Conservation (phyloP, 1,284 basidiomycete species). For the Cryptococcus maquisensis region DNA sequence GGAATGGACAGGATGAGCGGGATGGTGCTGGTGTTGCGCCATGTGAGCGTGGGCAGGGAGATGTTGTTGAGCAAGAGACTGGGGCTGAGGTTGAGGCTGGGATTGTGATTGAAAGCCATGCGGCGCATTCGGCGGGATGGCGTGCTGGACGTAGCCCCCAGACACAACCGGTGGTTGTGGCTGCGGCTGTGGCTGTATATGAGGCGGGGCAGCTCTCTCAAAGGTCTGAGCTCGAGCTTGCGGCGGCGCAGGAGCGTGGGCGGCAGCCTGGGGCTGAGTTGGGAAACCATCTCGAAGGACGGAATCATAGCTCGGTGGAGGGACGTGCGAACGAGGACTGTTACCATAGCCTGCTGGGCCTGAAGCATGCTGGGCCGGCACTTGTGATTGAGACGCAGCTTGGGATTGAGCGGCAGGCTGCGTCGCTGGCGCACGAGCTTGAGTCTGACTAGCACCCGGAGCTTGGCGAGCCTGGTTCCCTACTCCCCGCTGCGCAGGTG, state of each 20-base stretch:
- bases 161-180: neutral
- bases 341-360: neutral
- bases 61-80: neutral
- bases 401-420: slow-evolving; percentile 4
- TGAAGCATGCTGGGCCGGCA: neutral
- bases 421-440: neutral
- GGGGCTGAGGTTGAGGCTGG: neutral
- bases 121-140: neutral
- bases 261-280: neutral
- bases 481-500: neutral
- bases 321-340: slow-evolving; percentile 1
- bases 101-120: neutral
- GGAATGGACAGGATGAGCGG: too few species aligned
- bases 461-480: neutral
- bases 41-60: too few species aligned
- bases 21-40: too few species aligned
- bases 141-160: neutral
- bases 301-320: slow-evolving; percentile 5
- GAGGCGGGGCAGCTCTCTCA: neutral
- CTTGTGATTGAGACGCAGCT: neutral
- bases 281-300: neutral
- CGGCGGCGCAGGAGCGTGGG: neutral
- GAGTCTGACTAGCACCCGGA: neutral
- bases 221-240: neutral
- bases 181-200: neutral